Conservation (phyloP, 1,284 basidiomycete genomes). For the Tremellales sp. region DNA sequence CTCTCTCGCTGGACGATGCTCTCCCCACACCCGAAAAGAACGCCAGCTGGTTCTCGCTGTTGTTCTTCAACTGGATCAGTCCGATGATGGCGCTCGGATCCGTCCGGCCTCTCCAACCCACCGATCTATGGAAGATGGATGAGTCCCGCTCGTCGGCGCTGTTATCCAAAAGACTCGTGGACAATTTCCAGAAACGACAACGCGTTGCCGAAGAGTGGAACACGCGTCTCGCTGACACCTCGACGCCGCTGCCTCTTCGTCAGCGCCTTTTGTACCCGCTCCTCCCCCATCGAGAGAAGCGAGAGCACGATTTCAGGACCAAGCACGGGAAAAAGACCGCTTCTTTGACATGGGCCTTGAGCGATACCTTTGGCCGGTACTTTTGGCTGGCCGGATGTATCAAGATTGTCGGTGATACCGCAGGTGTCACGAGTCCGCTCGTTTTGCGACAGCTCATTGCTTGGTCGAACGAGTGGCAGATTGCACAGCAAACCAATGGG, state of each 20-base stretch:
- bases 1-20: constrained; percentile 57
- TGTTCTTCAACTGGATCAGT: constrained; percentile 70
- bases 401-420: constrained; percentile 69
- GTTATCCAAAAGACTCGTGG: constrained; percentile 62
- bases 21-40: constrained; percentile 54
- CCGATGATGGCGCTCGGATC: constrained; percentile 59
- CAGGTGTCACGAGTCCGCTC: constrained; percentile 70
- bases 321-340: constrained; percentile 62
- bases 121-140: constrained; percentile 80
- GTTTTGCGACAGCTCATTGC: constrained; percentile 76
- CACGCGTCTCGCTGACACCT: constrained; percentile 52
- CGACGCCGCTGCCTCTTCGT: constrained; percentile 30
- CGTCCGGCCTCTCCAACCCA: constrained; percentile 69
- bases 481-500: constrained; percentile 48
- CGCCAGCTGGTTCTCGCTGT: constrained; percentile 55
- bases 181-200: constrained; percentile 62
- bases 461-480: constrained; percentile 66
- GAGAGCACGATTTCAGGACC: constrained; percentile 36
- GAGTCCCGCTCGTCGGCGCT: constrained; percentile 54
- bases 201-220: constrained; percentile 67
- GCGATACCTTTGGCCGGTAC: constrained; percentile 74
- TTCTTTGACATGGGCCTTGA: constrained; percentile 69
- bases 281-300: constrained; percentile 28
- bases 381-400: constrained; percentile 77
- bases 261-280: constrained; percentile 30